These are phyloP conservation scores for Phaseolus coccineus DNA, from an alignment of 331 rosid species.

Conservation along the genomic window DNA sequence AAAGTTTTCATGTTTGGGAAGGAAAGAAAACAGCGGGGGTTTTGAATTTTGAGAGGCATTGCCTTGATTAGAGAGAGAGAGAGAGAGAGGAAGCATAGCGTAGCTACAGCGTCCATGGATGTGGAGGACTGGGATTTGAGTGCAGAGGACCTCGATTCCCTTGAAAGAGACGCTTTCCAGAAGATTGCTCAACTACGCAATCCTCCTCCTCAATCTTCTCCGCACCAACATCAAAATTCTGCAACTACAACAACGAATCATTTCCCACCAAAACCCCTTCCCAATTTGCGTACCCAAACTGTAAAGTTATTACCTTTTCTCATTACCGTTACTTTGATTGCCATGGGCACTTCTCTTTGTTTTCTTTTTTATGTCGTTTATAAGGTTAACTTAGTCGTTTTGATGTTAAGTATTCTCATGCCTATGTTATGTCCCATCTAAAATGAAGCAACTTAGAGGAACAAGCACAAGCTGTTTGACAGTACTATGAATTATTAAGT, in stretches of 20 bases:
- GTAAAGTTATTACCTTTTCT: conserved; percentile 47
- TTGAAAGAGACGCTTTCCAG: conserved; percentile 84
- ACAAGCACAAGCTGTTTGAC: conserved; percentile 7
- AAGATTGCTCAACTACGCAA: conserved; percentile 76
- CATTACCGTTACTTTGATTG: neutral
- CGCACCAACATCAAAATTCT: conserved; percentile 39
- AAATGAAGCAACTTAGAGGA: neutral
- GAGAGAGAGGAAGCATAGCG: neutral
- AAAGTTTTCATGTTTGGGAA: neutral
- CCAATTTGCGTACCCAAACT: conserved; percentile 50
- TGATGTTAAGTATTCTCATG: neutral
- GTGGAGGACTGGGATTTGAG: conserved; percentile 76
- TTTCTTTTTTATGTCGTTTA: neutral
- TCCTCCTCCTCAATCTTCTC: neutral
- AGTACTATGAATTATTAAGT: neutral
- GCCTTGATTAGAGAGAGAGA: neutral
- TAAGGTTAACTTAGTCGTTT: neutral
- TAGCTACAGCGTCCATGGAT: conserved; percentile 43
- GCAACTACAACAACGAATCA: neutral
- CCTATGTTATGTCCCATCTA: conserved; percentile 11
- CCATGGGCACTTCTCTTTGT: neutral
- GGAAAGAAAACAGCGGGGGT: neutral
- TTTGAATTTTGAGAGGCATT: neutral
- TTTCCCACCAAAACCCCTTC: conserved; percentile 45
- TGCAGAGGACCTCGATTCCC: conserved; percentile 80